Conservation (phyloP, 2,329 filamentous ascomycete species). For the Bipolaris victoriae region DNA sequence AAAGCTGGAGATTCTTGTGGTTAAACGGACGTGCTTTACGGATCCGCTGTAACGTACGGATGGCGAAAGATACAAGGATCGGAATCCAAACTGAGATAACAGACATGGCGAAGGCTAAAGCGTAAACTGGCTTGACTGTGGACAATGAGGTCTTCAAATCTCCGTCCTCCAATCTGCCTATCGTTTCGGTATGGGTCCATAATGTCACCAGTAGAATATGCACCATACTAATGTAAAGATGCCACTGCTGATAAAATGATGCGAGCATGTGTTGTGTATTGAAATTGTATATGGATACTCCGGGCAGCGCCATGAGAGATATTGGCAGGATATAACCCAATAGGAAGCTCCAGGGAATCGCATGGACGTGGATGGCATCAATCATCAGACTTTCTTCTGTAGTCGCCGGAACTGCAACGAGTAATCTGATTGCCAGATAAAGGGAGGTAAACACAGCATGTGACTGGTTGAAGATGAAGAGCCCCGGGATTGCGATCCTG, state of each 20-base stretch:
- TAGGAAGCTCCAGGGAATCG: slow-evolving; percentile 1
- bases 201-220: neutral
- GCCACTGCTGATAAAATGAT: slow-evolving; percentile 1
- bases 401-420: neutral
- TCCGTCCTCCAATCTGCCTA: neutral
- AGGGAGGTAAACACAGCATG: slow-evolving; percentile 1
- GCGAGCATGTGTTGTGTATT: neutral
- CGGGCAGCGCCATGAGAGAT: neutral
- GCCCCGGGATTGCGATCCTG: slow-evolving; percentile 1
- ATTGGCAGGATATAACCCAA: neutral
- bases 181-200: neutral
- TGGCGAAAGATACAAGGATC: neutral
- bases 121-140: neutral
- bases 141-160: neutral
- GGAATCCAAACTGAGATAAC: neutral
- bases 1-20: neutral
- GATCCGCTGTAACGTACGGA: neutral
- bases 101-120: neutral
- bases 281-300: neutral
- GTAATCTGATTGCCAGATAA: slow-evolving; percentile 1
- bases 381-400: neutral
- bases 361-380: neutral
- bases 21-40: neutral
- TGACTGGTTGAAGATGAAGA: slow-evolving; percentile 2
- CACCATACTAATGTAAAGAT: neutral